Evolutionary conservation across 1,284 basidiomycete genomes (phyloP).

Genomic region (Papiliotrema laurentii): DNA sequence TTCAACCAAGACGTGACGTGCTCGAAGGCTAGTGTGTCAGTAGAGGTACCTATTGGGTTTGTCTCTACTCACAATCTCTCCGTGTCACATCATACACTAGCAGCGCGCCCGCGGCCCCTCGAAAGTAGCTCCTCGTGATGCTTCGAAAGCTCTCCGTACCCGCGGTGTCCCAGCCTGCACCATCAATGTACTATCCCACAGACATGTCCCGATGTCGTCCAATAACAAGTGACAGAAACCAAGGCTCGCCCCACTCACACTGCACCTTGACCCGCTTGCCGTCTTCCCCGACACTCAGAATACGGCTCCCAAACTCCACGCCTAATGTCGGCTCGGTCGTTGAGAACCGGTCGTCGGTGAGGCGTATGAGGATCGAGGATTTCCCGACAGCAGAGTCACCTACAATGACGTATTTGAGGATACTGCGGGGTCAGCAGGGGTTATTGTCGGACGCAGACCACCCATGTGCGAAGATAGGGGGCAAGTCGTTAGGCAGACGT

Average conservation of each 20-base stretch:
- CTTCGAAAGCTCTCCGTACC: conserved; percentile 49
- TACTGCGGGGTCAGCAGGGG: conserved; percentile 16
- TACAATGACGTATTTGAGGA: conserved; percentile 45
- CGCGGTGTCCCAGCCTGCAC: conserved; percentile 44
- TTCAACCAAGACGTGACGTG: conserved; percentile 42
- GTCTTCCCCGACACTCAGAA: conserved; percentile 29
- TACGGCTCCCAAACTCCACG: conserved; percentile 42
- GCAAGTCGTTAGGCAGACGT: not conserved
- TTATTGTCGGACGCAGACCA: not conserved
- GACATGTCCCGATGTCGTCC: not conserved
- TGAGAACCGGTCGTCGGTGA: conserved; percentile 40
- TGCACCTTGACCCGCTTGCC: conserved; percentile 45
- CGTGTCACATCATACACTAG: conserved; percentile 94
- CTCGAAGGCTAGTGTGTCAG: conserved; percentile 31
- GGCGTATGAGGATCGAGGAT: conserved; percentile 35
- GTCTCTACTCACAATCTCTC: conserved; percentile 45
- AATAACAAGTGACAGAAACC: not conserved
- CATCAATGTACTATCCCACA: not conserved
- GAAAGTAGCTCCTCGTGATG: conserved; percentile 92
- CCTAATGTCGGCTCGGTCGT: conserved; percentile 40
- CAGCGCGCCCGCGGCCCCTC: conserved; percentile 86
- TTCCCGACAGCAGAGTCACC: conserved; percentile 44
- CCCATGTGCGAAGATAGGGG: not conserved
- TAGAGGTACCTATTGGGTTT: not conserved
- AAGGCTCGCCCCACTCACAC: conserved; percentile 24